Evolutionary conservation across 2,329 filamentous ascomycete species (phyloP), one percentile per base, ranked within the genome.

Genomic region (Cladosporium sp.): DNA sequence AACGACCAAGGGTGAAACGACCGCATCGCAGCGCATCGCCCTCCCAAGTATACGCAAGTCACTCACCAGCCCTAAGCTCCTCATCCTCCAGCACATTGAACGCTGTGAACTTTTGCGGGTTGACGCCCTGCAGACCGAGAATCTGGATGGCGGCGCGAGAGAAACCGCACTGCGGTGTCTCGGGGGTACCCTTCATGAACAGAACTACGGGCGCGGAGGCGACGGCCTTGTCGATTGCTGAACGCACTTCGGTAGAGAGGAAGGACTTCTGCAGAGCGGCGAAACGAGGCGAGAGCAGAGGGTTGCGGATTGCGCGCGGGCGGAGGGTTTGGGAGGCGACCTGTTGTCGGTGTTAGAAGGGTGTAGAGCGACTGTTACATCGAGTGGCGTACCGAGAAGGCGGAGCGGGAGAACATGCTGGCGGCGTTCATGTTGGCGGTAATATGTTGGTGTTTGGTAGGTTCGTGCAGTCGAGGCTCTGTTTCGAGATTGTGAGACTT

Each of bases 101-200:
- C 7, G 94, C 93, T n/a, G 92, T 90, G 73, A 99, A 99, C 79
- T 97, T 97, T 65, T 84, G 82, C 15, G 94, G 94, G 77, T 97
- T 90, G 62, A 99, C 92, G 64, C 94, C 94, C 78, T 99, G 93
- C 69, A 97, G 77, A 59, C 93, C 91, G 64, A 99, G 82, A 69
- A 99, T 92, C 81, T 97, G 92, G 73, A 99, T 96, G 73, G 85
- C 91, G 57, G 93, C 93, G 68, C 92, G 86, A 60, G 93, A 97
- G 82, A 97, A 99, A 47, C 94, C 94, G 77, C 94, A 99, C 76
- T 97, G 92, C 19, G 94, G 94, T 61, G 86, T 90, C 78, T 97
- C 92, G 60, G 94, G 94, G 1, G 94, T 97, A 60, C 94, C 94
- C 81, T 99, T 99, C 94, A 99, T 99, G 82, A 99, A 99, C 59